phyloP scores from a whole-genome alignment of 2,329 filamentous ascomycete genomes.

The Phialophora verrucosa region DNA sequence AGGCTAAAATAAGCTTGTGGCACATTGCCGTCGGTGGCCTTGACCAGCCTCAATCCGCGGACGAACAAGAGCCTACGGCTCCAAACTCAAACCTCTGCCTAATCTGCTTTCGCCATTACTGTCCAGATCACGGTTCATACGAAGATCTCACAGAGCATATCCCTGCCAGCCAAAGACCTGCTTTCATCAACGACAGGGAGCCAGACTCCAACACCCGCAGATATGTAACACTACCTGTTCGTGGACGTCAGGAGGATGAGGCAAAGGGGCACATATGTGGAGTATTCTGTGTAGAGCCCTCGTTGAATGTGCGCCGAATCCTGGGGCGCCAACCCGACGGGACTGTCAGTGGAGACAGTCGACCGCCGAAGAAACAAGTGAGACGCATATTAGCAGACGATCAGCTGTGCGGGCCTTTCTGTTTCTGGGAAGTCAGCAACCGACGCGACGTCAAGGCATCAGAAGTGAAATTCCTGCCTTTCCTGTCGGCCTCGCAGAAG shows the following conservation, averaged over 20 bases:
- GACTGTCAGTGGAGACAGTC: constrained; percentile 13
- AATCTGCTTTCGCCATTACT: constrained; percentile 39
- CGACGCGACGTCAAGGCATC: constrained; percentile 26
- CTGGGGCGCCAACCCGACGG: constrained; percentile 25
- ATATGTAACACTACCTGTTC: constrained; percentile 24
- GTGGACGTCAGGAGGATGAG: not conserved
- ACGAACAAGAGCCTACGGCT: constrained; percentile 5
- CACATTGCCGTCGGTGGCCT: constrained; percentile 33
- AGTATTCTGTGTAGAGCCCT: constrained; percentile 37
- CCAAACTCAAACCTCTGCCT: constrained; percentile 29
- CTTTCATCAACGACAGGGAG: constrained; percentile 38
- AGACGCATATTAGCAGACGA: constrained; percentile 26
- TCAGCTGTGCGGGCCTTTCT: constrained; percentile 29
- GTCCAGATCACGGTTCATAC: constrained; percentile 38
- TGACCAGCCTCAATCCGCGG: constrained; percentile 20
- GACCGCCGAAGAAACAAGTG: constrained; percentile 1
- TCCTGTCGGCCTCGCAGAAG: constrained; percentile 24
- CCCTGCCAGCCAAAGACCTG: constrained; percentile 24
- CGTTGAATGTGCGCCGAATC: constrained; percentile 20
- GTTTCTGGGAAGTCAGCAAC: constrained; percentile 35
- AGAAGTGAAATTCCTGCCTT: constrained; percentile 26
- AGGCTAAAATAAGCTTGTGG: constrained; percentile 35
- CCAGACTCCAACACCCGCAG: constrained; percentile 33
- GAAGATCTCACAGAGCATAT: constrained; percentile 29
- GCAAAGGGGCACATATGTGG: constrained; percentile 36